Evolutionary conservation across 495 filamentous ascomycete genomes (phyloP).

Genomic region (Cladorrhinum samala): DNA sequence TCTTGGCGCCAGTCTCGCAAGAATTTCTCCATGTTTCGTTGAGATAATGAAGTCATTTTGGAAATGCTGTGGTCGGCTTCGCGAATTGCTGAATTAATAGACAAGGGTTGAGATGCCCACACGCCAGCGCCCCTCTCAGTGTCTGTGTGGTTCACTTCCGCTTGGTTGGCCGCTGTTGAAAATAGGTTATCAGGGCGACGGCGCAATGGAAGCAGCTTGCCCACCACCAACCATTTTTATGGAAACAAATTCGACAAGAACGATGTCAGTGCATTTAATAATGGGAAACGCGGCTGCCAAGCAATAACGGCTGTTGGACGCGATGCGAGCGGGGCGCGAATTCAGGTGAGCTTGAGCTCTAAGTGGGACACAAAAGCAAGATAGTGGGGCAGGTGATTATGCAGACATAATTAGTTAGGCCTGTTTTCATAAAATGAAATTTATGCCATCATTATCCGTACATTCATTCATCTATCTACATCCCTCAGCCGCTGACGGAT

Average conservation of each 20-base stretch:
- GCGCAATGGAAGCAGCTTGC: background rate
- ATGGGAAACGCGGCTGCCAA: constrained; percentile 13
- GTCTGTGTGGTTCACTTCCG: no score
- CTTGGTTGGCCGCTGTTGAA: no score
- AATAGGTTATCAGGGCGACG: no score
- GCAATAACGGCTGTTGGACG: background rate
- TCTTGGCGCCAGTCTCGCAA: constrained; percentile 90
- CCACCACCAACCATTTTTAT: background rate
- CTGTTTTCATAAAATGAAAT: no score
- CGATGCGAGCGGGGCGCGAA: constrained; percentile 6
- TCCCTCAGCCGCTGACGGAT: no score
- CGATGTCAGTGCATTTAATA: no score
- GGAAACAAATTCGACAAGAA: background rate
- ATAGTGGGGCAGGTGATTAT: no score
- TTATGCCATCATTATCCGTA: background rate
- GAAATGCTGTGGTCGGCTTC: background rate
- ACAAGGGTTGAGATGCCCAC: background rate
- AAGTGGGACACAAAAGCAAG: no score
- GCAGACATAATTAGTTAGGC: no score
- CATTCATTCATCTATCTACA: background rate
- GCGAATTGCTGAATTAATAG: background rate
- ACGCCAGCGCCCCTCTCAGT: no score
- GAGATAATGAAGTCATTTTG: constrained; percentile 17
- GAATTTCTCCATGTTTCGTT: constrained; percentile 72
- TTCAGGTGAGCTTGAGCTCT: constrained; percentile 7